These are phyloP conservation scores for Fragaria nilgerrensis DNA, from an alignment of 306 rosid genomes.

Conservation along the genomic window DNA sequence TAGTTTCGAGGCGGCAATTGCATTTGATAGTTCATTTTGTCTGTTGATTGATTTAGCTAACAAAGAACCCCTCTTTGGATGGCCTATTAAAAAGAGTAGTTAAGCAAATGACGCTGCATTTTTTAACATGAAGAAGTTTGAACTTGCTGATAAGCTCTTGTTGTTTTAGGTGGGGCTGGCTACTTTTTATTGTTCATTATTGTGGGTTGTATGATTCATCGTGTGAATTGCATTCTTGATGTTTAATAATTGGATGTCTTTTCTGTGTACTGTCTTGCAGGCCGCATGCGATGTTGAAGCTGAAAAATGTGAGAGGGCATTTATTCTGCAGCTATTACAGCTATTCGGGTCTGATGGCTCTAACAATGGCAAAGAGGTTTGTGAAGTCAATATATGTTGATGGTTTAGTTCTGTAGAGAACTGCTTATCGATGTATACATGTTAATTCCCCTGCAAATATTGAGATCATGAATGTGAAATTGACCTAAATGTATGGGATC, in stretches of 20 bases:
- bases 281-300: slow-evolving; percentile 71
- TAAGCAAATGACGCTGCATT: neutral
- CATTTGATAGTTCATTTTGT: neutral
- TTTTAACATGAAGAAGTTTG: neutral
- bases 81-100: neutral
- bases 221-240: neutral
- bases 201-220: neutral
- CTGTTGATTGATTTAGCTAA: neutral
- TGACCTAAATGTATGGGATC: neutral
- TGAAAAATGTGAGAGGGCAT: slow-evolving; percentile 77
- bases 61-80: neutral
- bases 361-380: slow-evolving; percentile 72
- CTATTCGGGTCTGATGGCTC: slow-evolving; percentile 58
- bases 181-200: neutral
- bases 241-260: neutral
- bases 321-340: slow-evolving; percentile 74
- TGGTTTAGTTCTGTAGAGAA: neutral
- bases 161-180: neutral
- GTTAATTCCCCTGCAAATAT: neutral
- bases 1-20: neutral
- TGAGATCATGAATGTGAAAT: neutral
- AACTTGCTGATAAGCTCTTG: neutral
- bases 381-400: neutral
- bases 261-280: slow-evolving; percentile 37
- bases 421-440: neutral